These are phyloP conservation scores for Linderniella brevidens DNA, from an alignment of 257 asterid genomes.

Conservation along the genomic window DNA sequence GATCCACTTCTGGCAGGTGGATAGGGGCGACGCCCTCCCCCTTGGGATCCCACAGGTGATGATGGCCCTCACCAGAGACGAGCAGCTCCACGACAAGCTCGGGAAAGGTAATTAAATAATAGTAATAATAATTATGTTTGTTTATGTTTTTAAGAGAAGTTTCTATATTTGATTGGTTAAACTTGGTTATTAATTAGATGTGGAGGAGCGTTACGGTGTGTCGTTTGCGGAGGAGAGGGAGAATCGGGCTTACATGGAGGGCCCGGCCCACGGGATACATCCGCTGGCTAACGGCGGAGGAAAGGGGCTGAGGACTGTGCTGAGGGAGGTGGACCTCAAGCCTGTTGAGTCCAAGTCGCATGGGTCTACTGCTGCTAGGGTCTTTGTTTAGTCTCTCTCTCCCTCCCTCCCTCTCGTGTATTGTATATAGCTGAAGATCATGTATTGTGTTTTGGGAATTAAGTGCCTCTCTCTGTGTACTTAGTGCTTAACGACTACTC, in stretches of 20 bases:
- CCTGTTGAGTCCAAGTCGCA: no score
- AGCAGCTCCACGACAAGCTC: slow-evolving; percentile 47
- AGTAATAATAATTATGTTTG: neutral
- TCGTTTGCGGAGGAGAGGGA: slow-evolving; percentile 43
- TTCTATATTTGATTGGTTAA: no score
- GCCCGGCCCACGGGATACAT: slow-evolving; percentile 50
- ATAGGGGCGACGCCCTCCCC: slow-evolving; percentile 52
- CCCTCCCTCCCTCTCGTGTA: no score
- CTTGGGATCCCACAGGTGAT: slow-evolving; percentile 71
- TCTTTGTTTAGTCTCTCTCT: no score
- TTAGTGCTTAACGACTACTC: no score
- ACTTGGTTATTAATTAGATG: slow-evolving; percentile 17
- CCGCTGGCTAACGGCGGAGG: slow-evolving; percentile 67
- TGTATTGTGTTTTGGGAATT: no score
- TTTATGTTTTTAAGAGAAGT: neutral
- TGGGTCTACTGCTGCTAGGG: no score
- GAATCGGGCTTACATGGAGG: slow-evolving; percentile 38
- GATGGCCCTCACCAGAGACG: slow-evolving; percentile 89
- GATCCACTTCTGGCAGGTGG: slow-evolving; percentile 85
- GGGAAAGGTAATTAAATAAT: slow-evolving; percentile 24
- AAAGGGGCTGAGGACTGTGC: slow-evolving; percentile 49
- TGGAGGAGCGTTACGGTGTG: slow-evolving; percentile 34
- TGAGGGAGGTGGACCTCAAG: slow-evolving; percentile 42
- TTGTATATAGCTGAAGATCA: no score
- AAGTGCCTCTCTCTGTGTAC: no score